Evolutionary conservation across 73 alveolate species (phyloP).

Genomic region (Effrenium voratum): DNA sequence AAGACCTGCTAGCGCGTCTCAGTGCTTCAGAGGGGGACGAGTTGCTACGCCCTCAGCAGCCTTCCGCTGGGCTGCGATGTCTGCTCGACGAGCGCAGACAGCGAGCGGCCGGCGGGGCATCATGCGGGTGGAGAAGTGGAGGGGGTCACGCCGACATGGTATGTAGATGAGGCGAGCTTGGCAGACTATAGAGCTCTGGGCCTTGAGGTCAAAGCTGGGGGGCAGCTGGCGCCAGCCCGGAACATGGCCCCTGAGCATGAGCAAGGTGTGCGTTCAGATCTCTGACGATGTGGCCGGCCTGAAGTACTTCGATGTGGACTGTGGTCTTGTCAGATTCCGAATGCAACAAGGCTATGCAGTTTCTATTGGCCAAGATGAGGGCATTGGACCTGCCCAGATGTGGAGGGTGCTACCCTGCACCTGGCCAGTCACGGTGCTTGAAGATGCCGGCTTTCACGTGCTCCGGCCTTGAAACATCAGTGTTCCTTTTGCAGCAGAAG

Average conservation of each 20-base stretch:
- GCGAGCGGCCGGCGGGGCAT: neutral
- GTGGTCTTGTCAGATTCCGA: neutral
- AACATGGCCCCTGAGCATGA: slow-evolving; percentile 11
- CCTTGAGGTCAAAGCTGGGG: neutral
- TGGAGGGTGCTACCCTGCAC: neutral
- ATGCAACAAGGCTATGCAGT: slow-evolving; percentile 1
- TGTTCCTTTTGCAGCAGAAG: too few relatives aligned
- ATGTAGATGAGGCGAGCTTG: neutral
- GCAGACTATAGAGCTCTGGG: neutral
- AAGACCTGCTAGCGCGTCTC: too few relatives aligned
- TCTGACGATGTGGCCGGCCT: neutral
- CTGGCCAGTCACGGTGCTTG: neutral
- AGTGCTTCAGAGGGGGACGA: neutral
- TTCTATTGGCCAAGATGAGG: slow-evolving; percentile 11
- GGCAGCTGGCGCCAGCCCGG: neutral
- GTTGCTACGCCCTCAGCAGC: neutral
- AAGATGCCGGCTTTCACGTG: neutral
- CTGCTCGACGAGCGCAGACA: neutral
- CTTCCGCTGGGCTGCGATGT: neutral
- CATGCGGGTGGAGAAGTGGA: neutral
- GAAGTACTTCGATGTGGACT: neutral
- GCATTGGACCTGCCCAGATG: neutral
- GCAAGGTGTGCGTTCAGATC: neutral
- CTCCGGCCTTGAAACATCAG: too few relatives aligned
- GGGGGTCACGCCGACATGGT: neutral